phyloP scores from a whole-genome alignment of 2,329 filamentous ascomycete genomes.

The Alternaria brassicae region DNA sequence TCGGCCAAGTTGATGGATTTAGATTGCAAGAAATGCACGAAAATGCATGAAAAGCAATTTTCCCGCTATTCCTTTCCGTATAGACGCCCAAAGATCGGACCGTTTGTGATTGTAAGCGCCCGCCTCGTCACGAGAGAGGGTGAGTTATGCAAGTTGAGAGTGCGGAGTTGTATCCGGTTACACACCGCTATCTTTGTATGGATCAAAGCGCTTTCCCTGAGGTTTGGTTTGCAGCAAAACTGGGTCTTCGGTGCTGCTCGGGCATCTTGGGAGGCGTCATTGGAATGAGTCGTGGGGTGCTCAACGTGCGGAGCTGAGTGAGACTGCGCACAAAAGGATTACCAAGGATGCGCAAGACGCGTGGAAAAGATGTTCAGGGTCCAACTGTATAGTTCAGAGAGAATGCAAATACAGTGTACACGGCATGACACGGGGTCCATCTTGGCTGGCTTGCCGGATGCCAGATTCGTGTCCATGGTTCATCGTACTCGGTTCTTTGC shows the following conservation, averaged over 20 bases:
- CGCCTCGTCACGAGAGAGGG: neutral
- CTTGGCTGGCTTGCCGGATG: conserved; percentile 1
- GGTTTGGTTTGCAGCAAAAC: neutral
- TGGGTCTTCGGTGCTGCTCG: neutral
- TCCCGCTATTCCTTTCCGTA: neutral
- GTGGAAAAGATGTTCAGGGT: neutral
- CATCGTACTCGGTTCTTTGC: neutral
- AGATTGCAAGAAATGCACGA: conserved; percentile 3
- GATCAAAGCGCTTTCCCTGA: neutral
- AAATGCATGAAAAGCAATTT: neutral
- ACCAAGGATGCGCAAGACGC: neutral
- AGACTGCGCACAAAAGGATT: neutral
- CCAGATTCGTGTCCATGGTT: neutral
- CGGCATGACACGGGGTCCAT: neutral
- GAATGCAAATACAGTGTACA: neutral
- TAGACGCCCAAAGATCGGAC: neutral
- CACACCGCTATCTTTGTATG: conserved; percentile 4
- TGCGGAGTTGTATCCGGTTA: conserved; percentile 3
- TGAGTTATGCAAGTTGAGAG: neutral
- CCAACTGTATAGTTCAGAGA: neutral
- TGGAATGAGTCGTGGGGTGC: neutral
- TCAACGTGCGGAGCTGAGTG: neutral
- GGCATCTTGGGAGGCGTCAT: neutral
- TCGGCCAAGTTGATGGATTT: conserved; percentile 2
- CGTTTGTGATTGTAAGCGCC: conserved; percentile 3